Evolutionary conservation across 2,329 filamentous ascomycete species (phyloP).

Genomic region (Cadophora gregata): DNA sequence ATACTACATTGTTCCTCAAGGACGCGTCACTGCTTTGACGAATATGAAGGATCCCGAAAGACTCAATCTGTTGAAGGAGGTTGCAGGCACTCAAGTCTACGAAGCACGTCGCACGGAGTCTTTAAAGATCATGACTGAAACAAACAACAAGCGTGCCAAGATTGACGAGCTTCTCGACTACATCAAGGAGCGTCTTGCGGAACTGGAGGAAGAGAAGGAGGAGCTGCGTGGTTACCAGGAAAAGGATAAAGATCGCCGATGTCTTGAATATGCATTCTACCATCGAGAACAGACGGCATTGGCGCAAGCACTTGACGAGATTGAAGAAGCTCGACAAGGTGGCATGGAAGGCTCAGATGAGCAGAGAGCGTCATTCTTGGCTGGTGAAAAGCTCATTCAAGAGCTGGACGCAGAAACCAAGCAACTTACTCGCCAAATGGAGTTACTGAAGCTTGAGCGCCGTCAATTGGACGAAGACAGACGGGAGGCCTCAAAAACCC

Average conservation of each 20-base stretch:
- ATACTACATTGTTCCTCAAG: constrained; percentile 98
- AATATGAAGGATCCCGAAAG: constrained; percentile 98
- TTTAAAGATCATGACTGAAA: constrained; percentile 95
- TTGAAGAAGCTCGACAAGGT: constrained; percentile 81
- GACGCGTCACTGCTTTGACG: constrained; percentile 91
- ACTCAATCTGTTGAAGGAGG: constrained; percentile 89
- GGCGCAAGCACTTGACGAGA: constrained; percentile 75
- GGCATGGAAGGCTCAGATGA: constrained; percentile 86
- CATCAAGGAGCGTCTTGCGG: constrained; percentile 86
- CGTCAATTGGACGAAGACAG: constrained; percentile 89
- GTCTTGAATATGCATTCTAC: constrained; percentile 93
- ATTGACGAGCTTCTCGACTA: constrained; percentile 92
- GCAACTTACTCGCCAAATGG: constrained; percentile 80
- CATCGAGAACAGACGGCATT: constrained; percentile 86
- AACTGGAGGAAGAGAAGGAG: constrained; percentile 96
- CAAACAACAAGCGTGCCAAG: constrained; percentile 90
- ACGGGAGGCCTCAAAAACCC: constrained; percentile 76
- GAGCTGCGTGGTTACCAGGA: constrained; percentile 94
- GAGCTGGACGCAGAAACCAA: constrained; percentile 80
- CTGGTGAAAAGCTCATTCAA: constrained; percentile 80
- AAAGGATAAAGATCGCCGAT: constrained; percentile 89
- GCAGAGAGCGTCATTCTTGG: constrained; percentile 75
- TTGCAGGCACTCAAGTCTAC: constrained; percentile 98
- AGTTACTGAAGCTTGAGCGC: constrained; percentile 84
- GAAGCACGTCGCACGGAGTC: constrained; percentile 91